Evolutionary conservation across 805 yeast species (phyloP).

Genomic region (Wickerhamiella domercqiae): DNA sequence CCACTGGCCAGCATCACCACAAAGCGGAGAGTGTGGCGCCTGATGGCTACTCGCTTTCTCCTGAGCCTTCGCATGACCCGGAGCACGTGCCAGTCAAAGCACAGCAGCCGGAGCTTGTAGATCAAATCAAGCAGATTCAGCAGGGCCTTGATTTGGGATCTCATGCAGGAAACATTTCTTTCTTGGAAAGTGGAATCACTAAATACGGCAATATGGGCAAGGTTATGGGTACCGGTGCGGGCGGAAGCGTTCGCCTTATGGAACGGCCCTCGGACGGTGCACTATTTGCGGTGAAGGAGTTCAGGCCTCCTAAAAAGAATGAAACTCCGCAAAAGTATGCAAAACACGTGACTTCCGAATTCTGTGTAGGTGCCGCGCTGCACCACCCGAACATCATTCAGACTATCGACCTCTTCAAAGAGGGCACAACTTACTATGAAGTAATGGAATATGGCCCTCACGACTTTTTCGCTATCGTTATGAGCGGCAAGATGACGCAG

Average conservation of each 20-base stretch:
- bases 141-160: slow-evolving; percentile 1
- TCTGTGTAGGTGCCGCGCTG: slow-evolving; percentile 61
- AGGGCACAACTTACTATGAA: slow-evolving; percentile 45
- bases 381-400: slow-evolving; percentile 68
- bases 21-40: too few relatives aligned
- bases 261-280: slow-evolving; percentile 43
- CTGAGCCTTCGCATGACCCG: not conserved
- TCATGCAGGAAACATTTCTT: slow-evolving; percentile 21
- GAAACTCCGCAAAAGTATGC: slow-evolving; percentile 58
- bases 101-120: not conserved
- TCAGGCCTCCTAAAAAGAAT: slow-evolving; percentile 45
- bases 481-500: slow-evolving; percentile 65
- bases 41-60: too few relatives aligned
- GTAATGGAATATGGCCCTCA: slow-evolving; percentile 89
- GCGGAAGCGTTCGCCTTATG: slow-evolving; percentile 79
- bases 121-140: not conserved
- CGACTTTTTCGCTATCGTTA: slow-evolving; percentile 85
- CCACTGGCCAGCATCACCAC: too few relatives aligned
- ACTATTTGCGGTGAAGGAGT: slow-evolving; percentile 75
- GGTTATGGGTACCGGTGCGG: slow-evolving; percentile 81
- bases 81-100: not conserved
- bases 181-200: slow-evolving; percentile 30
- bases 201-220: slow-evolving; percentile 66
- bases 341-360: slow-evolving; percentile 69
- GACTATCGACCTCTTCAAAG: slow-evolving; percentile 66